Evolutionary conservation across 495 filamentous ascomycete genomes (phyloP), one percentile per base, ranked within the genome.

Genomic region (Podospora bellae-mahoneyi): DNA sequence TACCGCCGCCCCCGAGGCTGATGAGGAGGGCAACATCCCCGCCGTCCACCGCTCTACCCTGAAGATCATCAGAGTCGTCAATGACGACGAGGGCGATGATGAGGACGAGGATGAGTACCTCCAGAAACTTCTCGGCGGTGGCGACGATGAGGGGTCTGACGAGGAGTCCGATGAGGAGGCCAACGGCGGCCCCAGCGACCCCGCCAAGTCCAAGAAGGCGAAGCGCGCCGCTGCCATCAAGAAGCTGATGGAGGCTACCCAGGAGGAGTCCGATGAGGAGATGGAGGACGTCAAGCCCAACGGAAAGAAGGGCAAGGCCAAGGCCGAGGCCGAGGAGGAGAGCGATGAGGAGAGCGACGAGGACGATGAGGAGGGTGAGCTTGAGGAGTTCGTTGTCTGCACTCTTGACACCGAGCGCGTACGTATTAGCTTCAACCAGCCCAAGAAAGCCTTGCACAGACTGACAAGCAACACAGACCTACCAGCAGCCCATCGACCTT

Each of bases 401-500:
- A 98, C 95, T 55, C 84, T 99, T 54, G 94, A 96, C 82, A 89
- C 93, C 48, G 87, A 91, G 78, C 74, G 76, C 55, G 78, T 84
- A 78, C 58, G 79, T 71, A 60, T 23, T 26, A 62, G 20, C 27
- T 44, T 56, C 54, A 9, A 32, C 55, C 18, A 19, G 5, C 57
- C 27, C 28, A 18, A 65, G 57, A n/a, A 2, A 58, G 60, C 9
- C 57, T 23, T 9, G 15, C 34, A 23, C 44, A 3, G 48, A 18
- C 19, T 34, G 15, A 70, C 79, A 82, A 76, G 85, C 76, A 54
- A 34, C 39, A 54, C 71, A 99, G 95, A 86, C 90, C 81, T 96
- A 88, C 84, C 95, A 99, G 79, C 95, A 99, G 77, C 79, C 95
- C n/a, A 87, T 99, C 55, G 92, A 98, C 76, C 89, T 99, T 74